Evolutionary conservation across 1,284 basidiomycete species (phyloP), one percentile per base, ranked within the genome.

Genomic region (Pisolithus thermaeus): DNA sequence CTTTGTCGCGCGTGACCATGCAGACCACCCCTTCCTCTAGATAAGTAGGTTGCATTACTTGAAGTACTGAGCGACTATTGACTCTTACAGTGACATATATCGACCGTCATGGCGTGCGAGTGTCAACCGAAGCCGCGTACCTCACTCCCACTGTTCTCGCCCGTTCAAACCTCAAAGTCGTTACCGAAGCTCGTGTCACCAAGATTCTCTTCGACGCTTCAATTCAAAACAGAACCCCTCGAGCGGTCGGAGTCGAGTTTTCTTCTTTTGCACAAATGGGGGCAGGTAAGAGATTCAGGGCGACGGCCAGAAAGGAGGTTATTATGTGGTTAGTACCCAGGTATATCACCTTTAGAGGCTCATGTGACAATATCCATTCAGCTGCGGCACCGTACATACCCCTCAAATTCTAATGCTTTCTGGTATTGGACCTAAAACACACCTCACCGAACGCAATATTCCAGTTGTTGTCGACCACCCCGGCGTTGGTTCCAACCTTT

Each of bases 391-490:
- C 0, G 65, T 86, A 8, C 81, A 84, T 52, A 77, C 81, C 11
- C 84, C 84, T 9, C 64, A 90, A 73, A 77, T 90, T 39, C 74
- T 92, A 14, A 76, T 88, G 73, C 73, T 87, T 32, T 85, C 83
- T 16, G 87, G 87, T 4, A 64, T 88, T 22, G 86, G 86, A 0
- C 79, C 83, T 18, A 72, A 73, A 3, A 65, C 70, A 16, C 73
- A 84, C 20, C 73, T 88, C n/a, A 56, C 68, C 8, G 61, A 70
- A 35, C 69, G 77, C 51, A 58, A 61, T 7, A 81, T 87, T 28
- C 70, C 75, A 0, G 63, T 84, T 14, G 59, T 84, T 1, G 64
- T 73, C 38, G 77, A 85, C 55, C 70, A 79, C 4, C 76, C 80
- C 0, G 79, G 77, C 7, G 84, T 88, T 7, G 82, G 84, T 9